Base-by-base conservation (phyloP, 2,329 filamentous ascomycete species). In the Calonectria ilicicola region DNA sequence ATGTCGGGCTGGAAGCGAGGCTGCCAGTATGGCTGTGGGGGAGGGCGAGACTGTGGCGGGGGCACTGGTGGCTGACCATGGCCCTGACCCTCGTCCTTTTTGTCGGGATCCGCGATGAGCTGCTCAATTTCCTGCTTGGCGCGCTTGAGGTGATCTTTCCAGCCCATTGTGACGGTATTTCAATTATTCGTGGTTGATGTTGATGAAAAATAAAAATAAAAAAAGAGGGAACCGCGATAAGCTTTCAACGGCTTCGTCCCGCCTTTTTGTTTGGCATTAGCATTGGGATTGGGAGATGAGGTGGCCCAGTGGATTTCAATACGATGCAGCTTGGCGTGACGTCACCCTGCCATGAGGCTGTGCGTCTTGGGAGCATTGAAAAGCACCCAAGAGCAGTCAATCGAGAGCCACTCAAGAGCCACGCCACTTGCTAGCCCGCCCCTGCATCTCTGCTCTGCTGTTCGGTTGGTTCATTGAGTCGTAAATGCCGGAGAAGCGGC, bases 1-100 rank as follows among this genome's bases (percentile, higher is more conserved):
- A 84, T 82, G 17, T 84, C 81, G 0, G 87, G 84, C 32, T 84
- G 80, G 76, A 91, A 90, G 9, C 83, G 84, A 0, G 89, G 86
- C 70, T 85, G 85, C 89, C 89, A 91, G 81, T 91, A 91, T 2
- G 83, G 75, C 35, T 73, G 65, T 17, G 78, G 64, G 19, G 79
- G 76, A 15, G 73, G 74, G 23, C 76, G 77, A 38, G 74, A 72
- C 21, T 79, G 77, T 23, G 71, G 68, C 40, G 75, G 77, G 32
- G 74, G 53, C 6, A 60, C 53, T 10, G 53, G 73, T 21, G 74
- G 78, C 9, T 76, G 75, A 40, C 26, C 72, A 29, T 80, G 77
- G 17, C 76, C 72, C 3, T 79, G 78, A 17, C 38, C 32, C 17
- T 66, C 62, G 5, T 47, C 42, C 35, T 77, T 42, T 29, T 64